Conservation (phyloP, 2,329 filamentous ascomycete genomes). For the Tolypocladium capitatum region DNA sequence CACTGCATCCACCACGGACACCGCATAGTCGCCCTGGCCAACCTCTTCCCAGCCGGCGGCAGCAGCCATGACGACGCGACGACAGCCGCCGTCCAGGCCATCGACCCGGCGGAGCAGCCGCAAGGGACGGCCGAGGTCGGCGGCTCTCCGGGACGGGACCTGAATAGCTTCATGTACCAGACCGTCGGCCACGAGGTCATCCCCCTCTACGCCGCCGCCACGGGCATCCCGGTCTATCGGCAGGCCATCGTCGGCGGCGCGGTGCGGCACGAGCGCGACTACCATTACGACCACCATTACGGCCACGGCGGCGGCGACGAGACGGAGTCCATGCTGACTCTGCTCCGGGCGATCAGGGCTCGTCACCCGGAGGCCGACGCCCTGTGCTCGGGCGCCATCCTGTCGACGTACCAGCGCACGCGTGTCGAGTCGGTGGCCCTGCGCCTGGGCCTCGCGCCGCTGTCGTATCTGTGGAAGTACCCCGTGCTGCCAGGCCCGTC, state of each 20-base stretch:
- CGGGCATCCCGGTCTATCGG: slow-evolving; percentile 74
- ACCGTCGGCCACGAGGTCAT: slow-evolving; percentile 84
- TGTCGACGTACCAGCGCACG: slow-evolving; percentile 92
- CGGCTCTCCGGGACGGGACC: slow-evolving; percentile 30
- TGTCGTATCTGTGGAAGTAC: slow-evolving; percentile 90
- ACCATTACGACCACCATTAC: slow-evolving; percentile 27
- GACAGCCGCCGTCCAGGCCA: slow-evolving; percentile 3
- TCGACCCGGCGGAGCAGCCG: slow-evolving; percentile 7
- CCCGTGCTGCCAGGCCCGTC: slow-evolving; percentile 48
- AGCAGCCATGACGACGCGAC: not conserved
- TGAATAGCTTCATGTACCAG: slow-evolving; percentile 99
- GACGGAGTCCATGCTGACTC: slow-evolving; percentile 71
- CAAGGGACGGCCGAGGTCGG: not conserved
- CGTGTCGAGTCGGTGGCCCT: slow-evolving; percentile 83
- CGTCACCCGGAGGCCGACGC: slow-evolving; percentile 73
- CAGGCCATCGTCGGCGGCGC: slow-evolving; percentile 61
- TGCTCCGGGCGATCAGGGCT: slow-evolving; percentile 54
- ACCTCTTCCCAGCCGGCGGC: slow-evolving; percentile 49
- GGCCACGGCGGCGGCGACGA: slow-evolving; percentile 44
- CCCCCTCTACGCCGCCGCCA: slow-evolving; percentile 67
- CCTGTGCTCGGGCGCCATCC: slow-evolving; percentile 77
- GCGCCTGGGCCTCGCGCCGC: slow-evolving; percentile 67
- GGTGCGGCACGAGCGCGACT: slow-evolving; percentile 59
- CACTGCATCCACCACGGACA: slow-evolving; percentile 85
- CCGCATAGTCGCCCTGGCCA: slow-evolving; percentile 73